Base-by-base conservation (phyloP, 2,329 filamentous ascomycete genomes). In the Diplodia mutila region DNA sequence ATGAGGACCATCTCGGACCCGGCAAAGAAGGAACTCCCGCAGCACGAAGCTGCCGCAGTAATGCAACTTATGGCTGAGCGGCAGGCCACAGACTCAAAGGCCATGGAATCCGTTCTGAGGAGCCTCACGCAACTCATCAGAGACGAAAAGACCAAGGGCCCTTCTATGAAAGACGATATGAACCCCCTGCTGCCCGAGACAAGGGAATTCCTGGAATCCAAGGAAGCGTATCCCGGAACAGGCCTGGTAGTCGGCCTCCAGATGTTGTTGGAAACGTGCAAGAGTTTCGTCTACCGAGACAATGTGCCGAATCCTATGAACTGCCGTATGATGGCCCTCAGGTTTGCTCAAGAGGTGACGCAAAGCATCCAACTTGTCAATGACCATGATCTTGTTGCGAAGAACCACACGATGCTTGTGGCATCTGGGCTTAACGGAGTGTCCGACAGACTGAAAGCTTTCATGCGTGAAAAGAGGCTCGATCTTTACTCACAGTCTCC, bases 401-500 rank as follows among this genome's bases (percentile, higher is more conserved):
- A 63, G 46, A 63, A 63, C 27, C 59, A 63, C 27, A 63, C 59
- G 0, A 14, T 63, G n/a, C 59, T 46, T 5, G 49, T 21, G 46
- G 59, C n/a, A 1, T 46, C 59, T n/a, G 29, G 59, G 9, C 37
- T 63, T 29, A 11, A 18, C 18, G 59, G 59, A 2, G 59, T 63
- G n/a, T 63, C 59, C 3, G 59, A 51, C 1, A 27, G 49, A 21
- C 16, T 67, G 12, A 54, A 67, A 16, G 48, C 48, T 25, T 55
- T 67, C 57, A 39, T 51, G 18, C 34, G 21, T 9, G 55, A 64
- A 6, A 39, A 39, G 16, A 29, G 55, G 25, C 46, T 64, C 7
- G 66, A 67, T 42, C 39, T 64, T 4, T 67, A 67, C 12, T 61
- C 59, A n/a, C 57, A 67, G 46, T 48, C 66, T 16, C 66, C 66